Evolutionary conservation across 164 flowering plant genomes (phyloP), one percentile per base, ranked within the genome.

Genomic region (Annona squamosa): DNA sequence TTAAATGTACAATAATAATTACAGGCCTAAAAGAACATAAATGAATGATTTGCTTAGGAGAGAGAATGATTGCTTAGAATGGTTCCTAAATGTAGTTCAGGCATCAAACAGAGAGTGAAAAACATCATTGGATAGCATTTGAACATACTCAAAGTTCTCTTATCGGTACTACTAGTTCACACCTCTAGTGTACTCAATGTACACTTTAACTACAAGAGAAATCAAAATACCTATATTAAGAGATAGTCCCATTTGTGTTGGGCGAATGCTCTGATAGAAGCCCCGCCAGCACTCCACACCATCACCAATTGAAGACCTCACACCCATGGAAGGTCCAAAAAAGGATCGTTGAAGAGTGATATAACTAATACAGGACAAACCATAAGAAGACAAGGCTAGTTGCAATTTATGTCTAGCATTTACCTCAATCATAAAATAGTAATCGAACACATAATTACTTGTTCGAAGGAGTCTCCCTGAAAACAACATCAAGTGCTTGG

Each of bases 281-380:
- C 99, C 99, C 45, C 75, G 81, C 98, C 97, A 93, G 62, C 82
- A 88, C 63, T 89, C 93, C 5, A 88, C 2, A 0, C 97, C 99
- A 56, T 84, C 84, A 2, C 86, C 89, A 3, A 91, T 82, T 0
- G 72, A 73, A 4, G 82, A 79, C 1, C 0, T 65, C 0, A 42
- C 18, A 0, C 91, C 97, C 69, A 89, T 68, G 0, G 0, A 3
- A 0, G 65, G 65, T 0, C 78, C 66, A 70, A 87, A 91, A 67
- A 92, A 90, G 0, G 97, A 92, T 71, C 97, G 79, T 42, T 95
- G 97, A 10, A 90, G 89, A 47, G 82, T 81, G 7, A 61, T 74
- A 69, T 83, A 84, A 0, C 81, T 82, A 72, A 26, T 37, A 16
- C n/a, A 17, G 37, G 37, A 26, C 37, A 26, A 26, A 63, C 43